These are phyloP conservation scores for Bertia moriformis DNA, from an alignment of 2,329 filamentous ascomycete genomes.

Conservation along the genomic window DNA sequence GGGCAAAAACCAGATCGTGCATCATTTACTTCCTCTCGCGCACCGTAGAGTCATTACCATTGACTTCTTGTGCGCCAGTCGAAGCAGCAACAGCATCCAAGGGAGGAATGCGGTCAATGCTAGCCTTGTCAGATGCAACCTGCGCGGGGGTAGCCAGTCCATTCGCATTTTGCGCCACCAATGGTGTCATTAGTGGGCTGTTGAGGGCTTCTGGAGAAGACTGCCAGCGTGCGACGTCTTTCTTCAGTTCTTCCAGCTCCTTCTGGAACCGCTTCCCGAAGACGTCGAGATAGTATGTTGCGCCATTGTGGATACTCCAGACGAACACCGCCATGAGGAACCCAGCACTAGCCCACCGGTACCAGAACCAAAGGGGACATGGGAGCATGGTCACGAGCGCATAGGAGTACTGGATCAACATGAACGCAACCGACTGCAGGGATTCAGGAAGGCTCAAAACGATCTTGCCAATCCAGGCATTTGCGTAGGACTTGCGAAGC, in stretches of 20 bases:
- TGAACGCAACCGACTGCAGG: slow-evolving; percentile 81
- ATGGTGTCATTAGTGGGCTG: neutral
- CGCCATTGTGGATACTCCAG: slow-evolving; percentile 93
- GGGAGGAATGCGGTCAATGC: neutral
- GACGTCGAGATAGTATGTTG: slow-evolving; percentile 95
- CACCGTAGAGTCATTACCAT: neutral
- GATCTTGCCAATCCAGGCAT: slow-evolving; percentile 73
- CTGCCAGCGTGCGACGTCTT: slow-evolving; percentile 83
- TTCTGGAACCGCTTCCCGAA: slow-evolving; percentile 96
- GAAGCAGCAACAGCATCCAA: neutral
- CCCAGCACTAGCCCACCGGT: slow-evolving; percentile 58
- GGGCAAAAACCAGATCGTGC: no score
- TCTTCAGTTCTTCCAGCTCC: slow-evolving; percentile 76
- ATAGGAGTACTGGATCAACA: slow-evolving; percentile 88
- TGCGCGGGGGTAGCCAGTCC: neutral
- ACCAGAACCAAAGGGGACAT: slow-evolving; percentile 90
- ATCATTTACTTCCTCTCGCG: neutral
- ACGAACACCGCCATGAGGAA: slow-evolving; percentile 76
- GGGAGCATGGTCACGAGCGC: slow-evolving; percentile 87
- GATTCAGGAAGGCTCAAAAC: slow-evolving; percentile 63
- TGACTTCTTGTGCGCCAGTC: neutral
- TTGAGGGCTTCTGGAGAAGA: slow-evolving; percentile 28
- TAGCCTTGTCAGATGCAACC: neutral
- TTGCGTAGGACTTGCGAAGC: slow-evolving; percentile 81
- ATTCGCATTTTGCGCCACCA: no score